Conservation (phyloP, 345 rosid species). For the Syzygium grande region DNA sequence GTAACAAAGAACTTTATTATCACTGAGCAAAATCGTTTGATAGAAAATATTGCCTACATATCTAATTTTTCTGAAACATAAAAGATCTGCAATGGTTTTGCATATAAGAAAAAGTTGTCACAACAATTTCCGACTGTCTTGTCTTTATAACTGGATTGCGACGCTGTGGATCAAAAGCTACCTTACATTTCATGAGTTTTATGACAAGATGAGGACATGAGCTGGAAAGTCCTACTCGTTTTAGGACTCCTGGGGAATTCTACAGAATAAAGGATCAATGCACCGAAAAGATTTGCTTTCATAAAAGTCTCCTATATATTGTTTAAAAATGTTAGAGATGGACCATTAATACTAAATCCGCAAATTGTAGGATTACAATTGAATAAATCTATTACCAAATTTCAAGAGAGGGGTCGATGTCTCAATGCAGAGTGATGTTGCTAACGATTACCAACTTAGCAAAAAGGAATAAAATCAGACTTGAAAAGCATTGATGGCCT, state of each 20-base stretch:
- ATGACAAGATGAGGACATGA: not conserved
- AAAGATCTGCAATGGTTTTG: no score
- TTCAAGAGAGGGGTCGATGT: not conserved
- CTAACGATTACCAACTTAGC: not conserved
- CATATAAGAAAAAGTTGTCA: not conserved
- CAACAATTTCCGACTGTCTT: not conserved
- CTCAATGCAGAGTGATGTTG: not conserved
- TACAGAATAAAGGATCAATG: not conserved
- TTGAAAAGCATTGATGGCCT: not conserved
- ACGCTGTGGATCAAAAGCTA: not conserved
- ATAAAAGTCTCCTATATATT: not conserved
- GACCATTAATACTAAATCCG: not conserved
- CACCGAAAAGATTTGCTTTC: not conserved
- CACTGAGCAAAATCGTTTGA: no score
- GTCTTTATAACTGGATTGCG: not conserved
- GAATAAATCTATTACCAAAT: not conserved
- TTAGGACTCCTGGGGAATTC: not conserved
- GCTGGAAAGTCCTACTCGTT: not conserved
- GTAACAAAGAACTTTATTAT: no score
- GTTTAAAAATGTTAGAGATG: not conserved
- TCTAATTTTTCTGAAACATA: no score
- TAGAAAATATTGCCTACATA: no score
- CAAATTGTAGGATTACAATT: not conserved
- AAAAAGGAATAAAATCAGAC: not conserved
- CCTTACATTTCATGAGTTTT: not conserved